Conservation (phyloP, 163 green algal species). For the Chlamydomonas reinhardtii region DNA sequence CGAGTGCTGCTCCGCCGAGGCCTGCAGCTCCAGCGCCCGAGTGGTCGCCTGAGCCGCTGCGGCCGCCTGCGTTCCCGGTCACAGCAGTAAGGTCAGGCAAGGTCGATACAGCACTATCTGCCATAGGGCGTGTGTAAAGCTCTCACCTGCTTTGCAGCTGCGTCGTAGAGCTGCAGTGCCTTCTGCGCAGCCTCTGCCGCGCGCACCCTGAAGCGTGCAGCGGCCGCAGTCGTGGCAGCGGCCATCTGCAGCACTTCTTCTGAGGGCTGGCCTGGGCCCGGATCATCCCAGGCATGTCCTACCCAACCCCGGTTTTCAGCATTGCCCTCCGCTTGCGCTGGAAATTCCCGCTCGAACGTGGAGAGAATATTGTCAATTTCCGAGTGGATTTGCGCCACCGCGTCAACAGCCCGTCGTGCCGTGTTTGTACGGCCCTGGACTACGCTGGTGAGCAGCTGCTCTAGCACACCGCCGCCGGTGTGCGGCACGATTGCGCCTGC, state of each 20-base stretch:
- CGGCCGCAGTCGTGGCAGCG: conserved; percentile 28
- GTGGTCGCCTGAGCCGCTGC: conserved; percentile 22
- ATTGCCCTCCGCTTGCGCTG: background rate
- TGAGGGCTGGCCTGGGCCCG: background rate
- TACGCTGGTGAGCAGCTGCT: background rate
- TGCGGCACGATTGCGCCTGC: background rate
- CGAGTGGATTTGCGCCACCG: conserved; percentile 28
- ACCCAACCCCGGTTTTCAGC: background rate
- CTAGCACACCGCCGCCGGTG: background rate
- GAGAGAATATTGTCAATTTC: conserved; percentile 30
- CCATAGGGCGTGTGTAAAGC: background rate
- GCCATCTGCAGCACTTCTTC: conserved; percentile 43
- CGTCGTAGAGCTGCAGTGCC: conserved; percentile 40
- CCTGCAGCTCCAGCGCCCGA: conserved; percentile 35
- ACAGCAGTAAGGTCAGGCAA: background rate
- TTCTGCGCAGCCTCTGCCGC: conserved; percentile 29
- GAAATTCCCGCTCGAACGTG: conserved; percentile 28
- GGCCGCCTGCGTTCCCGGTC: background rate
- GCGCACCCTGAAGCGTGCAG: conserved; percentile 16
- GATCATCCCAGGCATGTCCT: background rate
- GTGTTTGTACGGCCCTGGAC: conserved; percentile 20
- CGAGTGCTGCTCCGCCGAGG: conserved; percentile 31
- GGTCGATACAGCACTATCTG: background rate
- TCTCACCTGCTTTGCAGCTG: conserved; percentile 37
- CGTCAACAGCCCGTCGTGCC: background rate